Base-by-base conservation (phyloP, 1,284 basidiomycete genomes). In the Sanghuangporus baumii region DNA sequence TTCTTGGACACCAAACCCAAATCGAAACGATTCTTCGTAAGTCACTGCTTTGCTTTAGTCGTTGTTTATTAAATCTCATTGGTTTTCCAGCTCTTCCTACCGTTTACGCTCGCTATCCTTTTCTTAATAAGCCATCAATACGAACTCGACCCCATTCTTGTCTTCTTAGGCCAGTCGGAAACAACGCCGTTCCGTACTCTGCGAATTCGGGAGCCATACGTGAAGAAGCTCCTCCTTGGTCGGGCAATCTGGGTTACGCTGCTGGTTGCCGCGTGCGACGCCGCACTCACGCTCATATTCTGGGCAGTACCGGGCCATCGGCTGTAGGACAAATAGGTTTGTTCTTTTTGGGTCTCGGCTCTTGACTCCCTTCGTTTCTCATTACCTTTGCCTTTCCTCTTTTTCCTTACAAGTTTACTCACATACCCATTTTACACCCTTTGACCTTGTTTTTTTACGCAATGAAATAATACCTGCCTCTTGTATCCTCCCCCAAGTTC, bases 51-150 rank as follows among this genome's bases (percentile, higher is more conserved):
- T 65, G 26, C 18, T 18, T 52, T 37, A n/a, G 55, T 23, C 60
- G 34, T 54, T 41, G 36, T 36, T 57, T 34, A 14, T 38, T 16
- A 34, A 36, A 55, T 59, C 37, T 59, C 18, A 67, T 73, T 52
- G 71, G 48, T 34, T 46, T 59, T 61, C n/a, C 70, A 96, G 94
- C 85, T 96, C 68, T 96, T 98, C 76, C 82, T 99, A 38, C 96
- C 96, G 0, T 98, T 97, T 74, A 81, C 89, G n/a, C 75, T 98
- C 68, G 93, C 96, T 57, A 80, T 93, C 69, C 86, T 96, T 67
- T 89, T 93, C 76, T 84, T 99, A 65, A 82, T 98, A 62, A 93
- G 94, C 23, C 93, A 97, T 71, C 93, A 96, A 75, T 99, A 99
- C 76, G 94, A 96, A 74, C 87, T 98, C 61, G 96, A 98, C 74